Evolutionary conservation across 2,329 filamentous ascomycete genomes (phyloP).

Genomic region (Dactylellina drechsleri): DNA sequence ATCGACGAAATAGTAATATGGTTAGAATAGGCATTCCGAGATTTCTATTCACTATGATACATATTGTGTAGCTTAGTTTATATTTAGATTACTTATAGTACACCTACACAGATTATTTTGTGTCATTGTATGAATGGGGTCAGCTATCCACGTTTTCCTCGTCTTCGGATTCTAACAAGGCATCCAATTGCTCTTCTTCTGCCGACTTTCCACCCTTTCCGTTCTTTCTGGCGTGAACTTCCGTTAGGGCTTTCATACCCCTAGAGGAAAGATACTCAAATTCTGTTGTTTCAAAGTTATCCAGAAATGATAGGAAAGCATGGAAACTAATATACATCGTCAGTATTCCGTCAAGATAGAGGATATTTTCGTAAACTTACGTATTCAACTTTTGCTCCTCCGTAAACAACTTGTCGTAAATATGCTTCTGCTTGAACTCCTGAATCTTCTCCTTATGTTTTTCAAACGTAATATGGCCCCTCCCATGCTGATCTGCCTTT

Average conservation of each 20-base stretch:
- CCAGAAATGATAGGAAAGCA: slow-evolving; percentile 58
- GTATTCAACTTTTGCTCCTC: slow-evolving; percentile 88
- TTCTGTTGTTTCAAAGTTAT: slow-evolving; percentile 55
- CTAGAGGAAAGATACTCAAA: slow-evolving; percentile 57
- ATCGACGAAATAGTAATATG: no score
- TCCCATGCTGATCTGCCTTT: slow-evolving; percentile 71
- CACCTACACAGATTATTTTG: not conserved
- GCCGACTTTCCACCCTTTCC: slow-evolving; percentile 5
- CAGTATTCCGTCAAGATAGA: not conserved
- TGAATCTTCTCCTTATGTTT: slow-evolving; percentile 81
- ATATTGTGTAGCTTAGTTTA: no score
- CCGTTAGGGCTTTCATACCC: slow-evolving; percentile 56
- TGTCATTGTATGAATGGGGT: not conserved
- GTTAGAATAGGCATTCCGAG: no score
- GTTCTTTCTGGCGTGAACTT: slow-evolving; percentile 32
- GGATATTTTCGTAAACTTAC: slow-evolving; percentile 66
- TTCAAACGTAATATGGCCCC: slow-evolving; percentile 78
- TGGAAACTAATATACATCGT: slow-evolving; percentile 55
- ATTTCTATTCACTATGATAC: no score
- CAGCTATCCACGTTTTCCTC: slow-evolving; percentile 50
- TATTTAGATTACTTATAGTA: no score
- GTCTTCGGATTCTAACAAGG: slow-evolving; percentile 50
- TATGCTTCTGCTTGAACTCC: slow-evolving; percentile 89
- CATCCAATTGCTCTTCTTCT: slow-evolving; percentile 48
- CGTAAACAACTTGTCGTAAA: slow-evolving; percentile 89